These are phyloP conservation scores for Auriscalpium microsporum DNA, from an alignment of 768 basidiomycete genomes.

Conservation along the genomic window DNA sequence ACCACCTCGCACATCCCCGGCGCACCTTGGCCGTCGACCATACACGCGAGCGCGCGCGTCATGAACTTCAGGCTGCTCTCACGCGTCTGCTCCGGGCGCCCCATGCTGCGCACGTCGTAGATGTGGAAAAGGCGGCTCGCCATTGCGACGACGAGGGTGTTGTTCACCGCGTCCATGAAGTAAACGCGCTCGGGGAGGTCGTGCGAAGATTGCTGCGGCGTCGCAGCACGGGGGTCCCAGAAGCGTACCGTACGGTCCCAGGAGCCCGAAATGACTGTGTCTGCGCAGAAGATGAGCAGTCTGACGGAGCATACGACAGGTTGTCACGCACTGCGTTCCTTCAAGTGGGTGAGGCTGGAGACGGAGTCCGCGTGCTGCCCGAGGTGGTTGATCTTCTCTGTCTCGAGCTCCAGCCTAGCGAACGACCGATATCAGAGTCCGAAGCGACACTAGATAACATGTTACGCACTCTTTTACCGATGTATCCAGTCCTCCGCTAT, in stretches of 20 bases:
- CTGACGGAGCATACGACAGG: not conserved
- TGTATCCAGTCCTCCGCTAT: slow-evolving; percentile 83
- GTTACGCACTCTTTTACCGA: slow-evolving; percentile 70
- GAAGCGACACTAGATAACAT: not conserved
- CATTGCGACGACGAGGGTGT: slow-evolving; percentile 87
- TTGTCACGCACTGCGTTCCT: slow-evolving; percentile 47
- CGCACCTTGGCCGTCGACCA: slow-evolving; percentile 84
- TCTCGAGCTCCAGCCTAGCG: slow-evolving; percentile 67
- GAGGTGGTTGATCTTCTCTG: slow-evolving; percentile 63
- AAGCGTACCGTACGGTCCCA: slow-evolving; percentile 88
- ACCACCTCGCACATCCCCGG: no score
- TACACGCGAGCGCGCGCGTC: slow-evolving; percentile 86
- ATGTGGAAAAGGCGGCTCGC: slow-evolving; percentile 86
- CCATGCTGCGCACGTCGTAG: slow-evolving; percentile 78
- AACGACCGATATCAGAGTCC: not conserved
- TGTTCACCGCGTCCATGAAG: slow-evolving; percentile 66
- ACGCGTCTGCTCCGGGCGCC: slow-evolving; percentile 62
- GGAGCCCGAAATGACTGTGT: slow-evolving; percentile 73
- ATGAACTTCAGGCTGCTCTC: slow-evolving; percentile 95
- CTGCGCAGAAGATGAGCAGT: slow-evolving; percentile 27
- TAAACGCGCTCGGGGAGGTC: slow-evolving; percentile 80
- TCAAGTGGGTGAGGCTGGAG: slow-evolving; percentile 65
- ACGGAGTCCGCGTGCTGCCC: slow-evolving; percentile 79
- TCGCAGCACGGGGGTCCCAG: slow-evolving; percentile 71
- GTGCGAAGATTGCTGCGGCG: slow-evolving; percentile 50